Percentiles rank a stretch among this genome's conserved stretches.
Conservation (phyloP, 1,284 basidiomycete genomes). For the Boletus semigastroideus region DNA sequence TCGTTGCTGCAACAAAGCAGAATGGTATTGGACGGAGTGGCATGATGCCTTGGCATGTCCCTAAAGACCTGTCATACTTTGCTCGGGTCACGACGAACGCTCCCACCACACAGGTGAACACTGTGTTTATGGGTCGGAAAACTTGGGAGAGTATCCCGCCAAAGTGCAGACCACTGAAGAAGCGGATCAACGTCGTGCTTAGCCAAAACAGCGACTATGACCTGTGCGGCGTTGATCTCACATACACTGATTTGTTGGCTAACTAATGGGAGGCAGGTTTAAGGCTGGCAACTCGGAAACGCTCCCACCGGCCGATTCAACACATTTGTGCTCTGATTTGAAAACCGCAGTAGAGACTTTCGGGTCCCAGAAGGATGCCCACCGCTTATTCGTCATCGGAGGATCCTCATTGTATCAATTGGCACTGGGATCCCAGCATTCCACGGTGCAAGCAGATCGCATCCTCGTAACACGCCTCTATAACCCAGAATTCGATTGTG, state of each 20-base stretch:
- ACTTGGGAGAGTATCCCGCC: constrained; percentile 98
- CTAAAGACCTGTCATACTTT: constrained; percentile 94
- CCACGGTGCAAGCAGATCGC: constrained; percentile 60
- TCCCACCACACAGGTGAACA: constrained; percentile 62
- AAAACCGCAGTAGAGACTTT: constrained; percentile 22
- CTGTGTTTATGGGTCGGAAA: constrained; percentile 94
- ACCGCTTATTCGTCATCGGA: constrained; percentile 83
- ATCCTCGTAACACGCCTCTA: constrained; percentile 87
- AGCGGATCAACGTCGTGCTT: constrained; percentile 81
- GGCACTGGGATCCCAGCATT: constrained; percentile 31
- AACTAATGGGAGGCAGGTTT: constrained; percentile 14
- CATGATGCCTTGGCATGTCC: constrained; percentile 87
- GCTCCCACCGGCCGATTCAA: constrained; percentile 2
- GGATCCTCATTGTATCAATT: constrained; percentile 85
- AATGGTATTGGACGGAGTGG: constrained; percentile 86
- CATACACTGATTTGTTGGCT: constrained; percentile 1
- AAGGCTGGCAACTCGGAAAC: constrained; percentile 1
- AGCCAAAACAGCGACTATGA: constrained; percentile 64
- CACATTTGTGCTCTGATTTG: constrained; percentile 20
- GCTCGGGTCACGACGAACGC: constrained; percentile 71
- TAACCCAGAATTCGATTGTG: constrained; percentile 79
- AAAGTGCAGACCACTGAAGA: constrained; percentile 81
- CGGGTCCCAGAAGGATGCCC: constrained; percentile 29
- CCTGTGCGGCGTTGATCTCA: constrained; percentile 55
- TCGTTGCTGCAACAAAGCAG: constrained; percentile 86